Evolutionary conservation across 192 early-diverging fungal species (phyloP), one percentile per base, ranked within the genome.

Genomic region (Gonapodya sp.): DNA sequence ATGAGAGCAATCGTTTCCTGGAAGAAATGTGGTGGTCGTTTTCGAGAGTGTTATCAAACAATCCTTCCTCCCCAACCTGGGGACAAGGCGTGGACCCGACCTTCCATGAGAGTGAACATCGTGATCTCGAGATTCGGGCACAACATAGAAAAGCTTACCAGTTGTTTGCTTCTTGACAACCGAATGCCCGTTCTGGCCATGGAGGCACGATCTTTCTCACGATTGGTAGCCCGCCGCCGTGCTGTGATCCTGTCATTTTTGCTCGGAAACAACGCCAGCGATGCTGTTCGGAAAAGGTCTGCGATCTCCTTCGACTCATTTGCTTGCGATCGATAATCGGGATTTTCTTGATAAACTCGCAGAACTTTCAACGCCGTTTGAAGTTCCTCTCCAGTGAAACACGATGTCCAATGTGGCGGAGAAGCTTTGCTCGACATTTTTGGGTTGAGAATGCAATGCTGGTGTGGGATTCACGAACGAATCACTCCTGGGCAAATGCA

Each of bases 71-170:
- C n/a, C n/a, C n/a, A n/a, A n/a, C n/a, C n/a, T n/a, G n/a, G n/a
- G n/a, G n/a, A n/a, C n/a, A n/a, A n/a, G n/a, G n/a, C n/a, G n/a
- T n/a, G n/a, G n/a, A n/a, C n/a, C n/a, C n/a, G n/a, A n/a, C n/a
- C n/a, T n/a, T n/a, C n/a, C n/a, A n/a, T n/a, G n/a, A n/a, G n/a
- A n/a, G n/a, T n/a, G n/a, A n/a, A n/a, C n/a, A n/a, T n/a, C n/a
- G n/a, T n/a, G n/a, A n/a, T n/a, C n/a, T n/a, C n/a, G n/a, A n/a
- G n/a, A n/a, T n/a, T n/a, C n/a, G n/a, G n/a, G n/a, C n/a, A n/a
- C n/a, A n/a, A 85, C 35, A 85, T 85, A 72, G 78, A 64, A 79
- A 86, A 84, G 1, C 86, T 85, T 18, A 89, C 88, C 83, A 89
- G 85, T 73, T 84, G 80, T 73, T 85, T 82, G 31, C 84, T 83